Percentiles rank a stretch among this genome's conserved stretches.
phyloP scores from a whole-genome alignment of 2,329 filamentous ascomycete species.

The Fonsecaea monophora region DNA sequence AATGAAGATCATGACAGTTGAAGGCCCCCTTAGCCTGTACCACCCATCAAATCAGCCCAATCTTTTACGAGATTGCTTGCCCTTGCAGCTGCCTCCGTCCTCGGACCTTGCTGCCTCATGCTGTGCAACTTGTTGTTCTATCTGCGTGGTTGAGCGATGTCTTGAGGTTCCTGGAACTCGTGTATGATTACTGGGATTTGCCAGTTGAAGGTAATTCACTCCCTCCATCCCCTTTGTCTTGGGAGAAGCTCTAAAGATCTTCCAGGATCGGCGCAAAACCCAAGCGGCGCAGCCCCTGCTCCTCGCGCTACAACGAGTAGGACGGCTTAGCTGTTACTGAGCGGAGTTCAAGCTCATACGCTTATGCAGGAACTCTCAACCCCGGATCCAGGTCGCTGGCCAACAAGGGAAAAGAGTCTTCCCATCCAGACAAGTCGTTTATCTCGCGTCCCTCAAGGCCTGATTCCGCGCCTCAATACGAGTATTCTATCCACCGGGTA shows the following conservation, averaged over 20 bases:
- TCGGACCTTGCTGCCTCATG: slow-evolving; percentile 13
- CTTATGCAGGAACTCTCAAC: slow-evolving; percentile 35
- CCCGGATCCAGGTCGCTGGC: slow-evolving; percentile 22
- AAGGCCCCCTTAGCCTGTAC: slow-evolving; percentile 12
- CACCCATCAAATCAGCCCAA: slow-evolving; percentile 23
- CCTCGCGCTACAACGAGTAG: background rate
- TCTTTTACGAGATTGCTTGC: slow-evolving; percentile 26
- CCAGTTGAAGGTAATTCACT: background rate
- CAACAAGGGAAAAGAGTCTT: slow-evolving; percentile 13
- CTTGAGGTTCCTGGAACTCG: background rate
- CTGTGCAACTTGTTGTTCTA: slow-evolving; percentile 19
- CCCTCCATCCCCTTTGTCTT: background rate
- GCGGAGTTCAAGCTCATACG: slow-evolving; percentile 20
- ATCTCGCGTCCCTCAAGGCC: slow-evolving; percentile 1
- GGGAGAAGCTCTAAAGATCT: slow-evolving; percentile 6
- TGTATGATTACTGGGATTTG: background rate
- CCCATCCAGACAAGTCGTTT: slow-evolving; percentile 17
- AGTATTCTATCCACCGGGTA: slow-evolving; percentile 19
- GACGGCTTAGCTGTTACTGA: slow-evolving; percentile 8
- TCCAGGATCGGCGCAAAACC: slow-evolving; percentile 14
- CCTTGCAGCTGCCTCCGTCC: slow-evolving; percentile 19
- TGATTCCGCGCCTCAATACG: slow-evolving; percentile 2
- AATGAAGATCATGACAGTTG: slow-evolving; percentile 17
- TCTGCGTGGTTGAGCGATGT: background rate
- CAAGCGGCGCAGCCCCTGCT: slow-evolving; percentile 3